These are phyloP conservation scores for Colletotrichum tamarilloi DNA, from an alignment of 2,329 filamentous ascomycete species.

Conservation along the genomic window DNA sequence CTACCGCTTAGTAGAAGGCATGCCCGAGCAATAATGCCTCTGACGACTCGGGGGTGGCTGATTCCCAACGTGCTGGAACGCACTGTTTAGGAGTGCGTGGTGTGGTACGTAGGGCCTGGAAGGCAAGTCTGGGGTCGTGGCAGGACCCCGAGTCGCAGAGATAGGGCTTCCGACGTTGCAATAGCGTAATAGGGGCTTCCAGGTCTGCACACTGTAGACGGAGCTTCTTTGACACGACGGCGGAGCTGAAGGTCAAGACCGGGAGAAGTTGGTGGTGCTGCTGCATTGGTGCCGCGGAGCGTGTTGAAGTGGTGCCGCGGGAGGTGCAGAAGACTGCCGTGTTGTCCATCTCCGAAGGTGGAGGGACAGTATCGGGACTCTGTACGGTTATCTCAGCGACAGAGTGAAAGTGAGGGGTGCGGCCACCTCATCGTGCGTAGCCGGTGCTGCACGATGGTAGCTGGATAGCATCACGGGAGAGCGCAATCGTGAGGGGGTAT, in stretches of 20 bases:
- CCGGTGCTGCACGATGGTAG: conserved; percentile 16
- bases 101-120: neutral
- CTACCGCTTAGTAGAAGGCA: neutral
- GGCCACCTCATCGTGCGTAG: conserved; percentile 28
- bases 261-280: neutral
- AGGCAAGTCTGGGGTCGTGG: neutral
- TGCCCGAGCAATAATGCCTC: neutral
- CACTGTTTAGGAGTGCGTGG: conserved; percentile 1
- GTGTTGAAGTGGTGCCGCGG: neutral
- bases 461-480: conserved; percentile 9
- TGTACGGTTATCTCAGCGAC: too few relatives aligned
- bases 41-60: conserved; percentile 10
- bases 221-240: conserved; percentile 5
- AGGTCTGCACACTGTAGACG: neutral
- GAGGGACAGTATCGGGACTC: neutral
- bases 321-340: conserved; percentile 1
- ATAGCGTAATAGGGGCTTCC: conserved; percentile 6
- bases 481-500: conserved; percentile 22
- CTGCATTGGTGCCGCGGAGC: neutral
- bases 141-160: neutral
- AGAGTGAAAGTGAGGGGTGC: neutral
- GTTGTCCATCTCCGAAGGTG: neutral
- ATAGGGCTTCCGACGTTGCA: conserved; percentile 6
- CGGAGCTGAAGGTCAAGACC: neutral
- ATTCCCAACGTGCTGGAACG: neutral